A percentile compares a stretch with the other conserved stretches of the same genome.
Evolutionary conservation across 805 yeast genomes (phyloP).

Genomic region (Lipomyces mesembrius): DNA sequence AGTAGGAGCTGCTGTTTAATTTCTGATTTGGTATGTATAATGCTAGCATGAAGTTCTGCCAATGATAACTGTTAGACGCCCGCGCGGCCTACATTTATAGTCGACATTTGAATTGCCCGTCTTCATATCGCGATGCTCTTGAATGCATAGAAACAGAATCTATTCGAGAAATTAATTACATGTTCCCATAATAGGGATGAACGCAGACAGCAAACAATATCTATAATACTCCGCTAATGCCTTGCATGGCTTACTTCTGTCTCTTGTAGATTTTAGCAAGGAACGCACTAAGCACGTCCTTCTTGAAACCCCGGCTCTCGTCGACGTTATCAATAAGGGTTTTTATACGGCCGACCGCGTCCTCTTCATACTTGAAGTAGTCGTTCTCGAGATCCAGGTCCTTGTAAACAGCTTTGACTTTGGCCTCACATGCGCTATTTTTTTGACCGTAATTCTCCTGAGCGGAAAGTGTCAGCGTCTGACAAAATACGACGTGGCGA

Average conservation of each 20-base stretch:
- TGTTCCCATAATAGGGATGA: not conserved
- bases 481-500: no score
- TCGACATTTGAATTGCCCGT: no score
- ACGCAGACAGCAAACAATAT: not conserved
- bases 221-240: not conserved
- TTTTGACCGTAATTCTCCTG: constrained; percentile 80
- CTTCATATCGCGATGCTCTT: no score
- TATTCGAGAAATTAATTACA: no score
- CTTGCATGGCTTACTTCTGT: constrained; percentile 59
- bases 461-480: not conserved
- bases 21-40: no score
- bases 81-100: no score
- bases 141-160: no score
- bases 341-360: constrained; percentile 65
- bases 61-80: no score
- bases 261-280: constrained; percentile 93
- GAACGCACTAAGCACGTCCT: constrained; percentile 81
- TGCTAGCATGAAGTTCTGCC: no score
- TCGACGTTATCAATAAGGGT: constrained; percentile 71
- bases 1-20: no score
- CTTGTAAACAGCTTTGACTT: constrained; percentile 71
- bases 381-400: constrained; percentile 72
- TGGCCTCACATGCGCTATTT: constrained; percentile 66
- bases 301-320: constrained; percentile 92
- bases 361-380: constrained; percentile 84